Conservation (phyloP, 805 yeast genomes). For the Saccharomycopsis sp. region DNA sequence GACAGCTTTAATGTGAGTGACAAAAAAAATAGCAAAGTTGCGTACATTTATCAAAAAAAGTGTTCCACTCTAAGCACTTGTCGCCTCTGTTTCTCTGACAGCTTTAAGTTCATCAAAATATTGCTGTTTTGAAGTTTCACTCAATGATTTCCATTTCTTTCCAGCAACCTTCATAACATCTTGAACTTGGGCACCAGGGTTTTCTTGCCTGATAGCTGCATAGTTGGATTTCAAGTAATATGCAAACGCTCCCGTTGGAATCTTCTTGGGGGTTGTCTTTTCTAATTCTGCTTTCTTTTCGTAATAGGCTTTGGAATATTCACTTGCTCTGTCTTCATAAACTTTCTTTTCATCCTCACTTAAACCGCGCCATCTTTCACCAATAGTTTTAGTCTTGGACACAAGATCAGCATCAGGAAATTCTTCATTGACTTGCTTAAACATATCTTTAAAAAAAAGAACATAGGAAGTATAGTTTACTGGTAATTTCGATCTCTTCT, state of each 20-base stretch:
- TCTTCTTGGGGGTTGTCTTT: not conserved
- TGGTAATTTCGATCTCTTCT: conserved; percentile 6
- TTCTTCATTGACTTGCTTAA: conserved; percentile 3
- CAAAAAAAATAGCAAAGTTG: no score
- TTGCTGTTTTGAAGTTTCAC: conserved; percentile 69
- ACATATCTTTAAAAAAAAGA: conserved; percentile 3
- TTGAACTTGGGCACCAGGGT: conserved; percentile 22
- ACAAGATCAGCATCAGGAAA: conserved; percentile 1
- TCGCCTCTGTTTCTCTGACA: no score
- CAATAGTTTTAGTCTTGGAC: not conserved
- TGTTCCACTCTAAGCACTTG: no score
- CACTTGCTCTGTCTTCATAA: not conserved
- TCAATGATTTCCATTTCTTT: conserved; percentile 81
- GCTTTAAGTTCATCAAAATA: no score
- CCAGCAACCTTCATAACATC: conserved; percentile 62
- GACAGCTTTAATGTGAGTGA: no score
- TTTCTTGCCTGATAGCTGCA: conserved; percentile 1
- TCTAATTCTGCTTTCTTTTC: conserved; percentile 6
- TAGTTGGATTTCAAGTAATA: conserved; percentile 1
- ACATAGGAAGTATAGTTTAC: conserved; percentile 2
- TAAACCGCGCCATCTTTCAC: not conserved
- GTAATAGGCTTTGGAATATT: conserved; percentile 1
- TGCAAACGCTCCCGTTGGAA: not conserved
- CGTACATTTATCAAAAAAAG: no score
- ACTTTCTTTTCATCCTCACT: not conserved